A percentile compares a stretch with the other conserved stretches of the same genome.
Conservation (phyloP, 192 early-diverging fungal genomes). For the Backusella circina region DNA sequence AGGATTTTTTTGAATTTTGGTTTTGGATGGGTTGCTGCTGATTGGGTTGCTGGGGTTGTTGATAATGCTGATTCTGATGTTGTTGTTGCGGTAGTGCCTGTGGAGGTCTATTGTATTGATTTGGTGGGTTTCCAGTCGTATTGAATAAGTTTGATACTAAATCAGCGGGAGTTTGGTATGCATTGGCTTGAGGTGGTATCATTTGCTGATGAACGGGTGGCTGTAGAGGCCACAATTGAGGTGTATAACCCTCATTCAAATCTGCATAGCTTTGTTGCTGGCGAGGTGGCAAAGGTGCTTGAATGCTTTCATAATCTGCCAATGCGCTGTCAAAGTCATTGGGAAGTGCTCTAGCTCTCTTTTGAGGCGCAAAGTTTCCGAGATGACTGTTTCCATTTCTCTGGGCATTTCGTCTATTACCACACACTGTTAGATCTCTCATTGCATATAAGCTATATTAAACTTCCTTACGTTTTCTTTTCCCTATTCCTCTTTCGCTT, state of each 20-base stretch:
- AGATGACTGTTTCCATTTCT: neutral
- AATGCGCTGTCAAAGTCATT: slow-evolving; percentile 3
- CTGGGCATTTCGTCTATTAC: neutral
- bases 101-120: neutral
- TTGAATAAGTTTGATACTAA: neutral
- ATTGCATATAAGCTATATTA: neutral
- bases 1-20: neutral
- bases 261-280: slow-evolving; percentile 16
- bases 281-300: slow-evolving; percentile 6
- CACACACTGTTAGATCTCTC: neutral
- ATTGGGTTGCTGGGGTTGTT: neutral
- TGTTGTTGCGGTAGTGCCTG: neutral
- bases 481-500: slow-evolving; percentile 45
- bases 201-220: neutral
- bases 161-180: neutral
- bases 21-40: slow-evolving; percentile 17
- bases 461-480: slow-evolving; percentile 32
- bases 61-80: slow-evolving; percentile 27
- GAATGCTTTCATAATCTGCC: neutral
- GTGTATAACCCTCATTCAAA: neutral
- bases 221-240: neutral
- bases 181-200: neutral
- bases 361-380: neutral
- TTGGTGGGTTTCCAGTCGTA: neutral
- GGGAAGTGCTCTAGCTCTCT: neutral